Base-by-base conservation (phyloP, 768 basidiomycete species). In the Tricholomella constricta region DNA sequence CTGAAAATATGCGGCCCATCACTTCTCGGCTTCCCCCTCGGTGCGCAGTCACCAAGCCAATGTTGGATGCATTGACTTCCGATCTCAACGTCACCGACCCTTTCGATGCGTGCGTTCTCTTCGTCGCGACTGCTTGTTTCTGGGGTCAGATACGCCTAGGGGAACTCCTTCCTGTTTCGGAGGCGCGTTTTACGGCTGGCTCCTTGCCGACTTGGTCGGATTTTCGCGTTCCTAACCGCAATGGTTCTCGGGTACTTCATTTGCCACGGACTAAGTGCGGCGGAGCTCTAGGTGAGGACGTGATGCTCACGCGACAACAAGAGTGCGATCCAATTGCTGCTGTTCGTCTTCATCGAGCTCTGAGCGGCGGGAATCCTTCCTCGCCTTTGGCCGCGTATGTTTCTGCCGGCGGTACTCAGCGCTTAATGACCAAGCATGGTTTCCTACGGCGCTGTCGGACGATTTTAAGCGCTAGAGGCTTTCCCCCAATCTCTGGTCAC, bases 71-170 rank as follows among this genome's bases (percentile, higher is more conserved):
- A 1, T 19, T 51, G 10, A 69, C 0, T 1, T 20, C 0, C 22
- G 50, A 3, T 58, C 72, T 6, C 23, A 1, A 27, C 32, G 51
- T n/a, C 1, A 44, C 4, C 19, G 53, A 10, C 53, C 63, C 2
- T 47, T 29, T 64, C 14, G 70, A 72, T 32, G 41, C 54, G 14
- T 51, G 61, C 6, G 56, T 71, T n/a, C 54, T 56, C 6, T 62
- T 62, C 1, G 53, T 56, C 6, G 66, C 69, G 1, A 27, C 34
- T n/a, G 42, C 50, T 4, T 62, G 70, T n/a, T 70, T 71, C 53
- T 72, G 69, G 66, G 64, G 62, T 0, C 70, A 71, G 46, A 58
- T 62, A 26, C 62, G 68, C 3, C 51, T 72, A 0, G 72, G 72
- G 0, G 71, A 74, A 45, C 38, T 73, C 0, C 57, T 69, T 12